These are phyloP conservation scores for Dentipellis fragilis DNA, from an alignment of 768 basidiomycete species.

Conservation along the genomic window DNA sequence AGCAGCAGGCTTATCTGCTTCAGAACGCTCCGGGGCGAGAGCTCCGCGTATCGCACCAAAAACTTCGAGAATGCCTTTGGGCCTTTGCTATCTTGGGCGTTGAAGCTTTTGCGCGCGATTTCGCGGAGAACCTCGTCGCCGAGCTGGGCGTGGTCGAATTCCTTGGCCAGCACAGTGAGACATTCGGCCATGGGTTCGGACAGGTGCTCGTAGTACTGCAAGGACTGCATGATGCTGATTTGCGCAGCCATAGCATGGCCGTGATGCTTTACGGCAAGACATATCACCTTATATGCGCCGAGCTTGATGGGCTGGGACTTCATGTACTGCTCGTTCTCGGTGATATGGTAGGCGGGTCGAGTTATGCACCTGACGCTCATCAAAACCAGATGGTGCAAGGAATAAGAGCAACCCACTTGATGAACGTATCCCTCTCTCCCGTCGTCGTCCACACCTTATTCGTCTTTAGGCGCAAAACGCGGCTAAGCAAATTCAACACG, in stretches of 20 bases:
- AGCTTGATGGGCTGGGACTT: conserved; percentile 61
- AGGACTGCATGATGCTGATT: conserved; percentile 80
- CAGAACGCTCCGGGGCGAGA: conserved; percentile 67
- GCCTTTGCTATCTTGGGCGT: conserved; percentile 75
- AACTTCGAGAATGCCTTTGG: conserved; percentile 81
- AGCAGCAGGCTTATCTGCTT: conserved; percentile 86
- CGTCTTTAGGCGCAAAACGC: conserved; percentile 55
- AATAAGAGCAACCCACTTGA: conserved; percentile 45
- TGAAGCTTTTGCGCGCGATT: conserved; percentile 70
- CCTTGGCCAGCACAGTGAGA: conserved; percentile 64
- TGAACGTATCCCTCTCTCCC: conserved; percentile 76
- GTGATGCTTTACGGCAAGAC: conserved; percentile 86
- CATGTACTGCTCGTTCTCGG: conserved; percentile 83
- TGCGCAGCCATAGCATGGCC: conserved; percentile 77
- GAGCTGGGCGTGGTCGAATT: conserved; percentile 83
- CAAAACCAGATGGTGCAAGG: conserved; percentile 3
- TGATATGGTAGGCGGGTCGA: conserved; percentile 77
- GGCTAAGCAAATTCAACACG: conserved; percentile 61
- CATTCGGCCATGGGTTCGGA: conserved; percentile 92
- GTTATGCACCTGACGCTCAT: conserved; percentile 62
- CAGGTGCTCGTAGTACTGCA: conserved; percentile 92
- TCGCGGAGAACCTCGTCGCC: conserved; percentile 89
- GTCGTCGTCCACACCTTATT: conserved; percentile 87
- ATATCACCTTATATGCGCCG: conserved; percentile 82
- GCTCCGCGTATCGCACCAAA: conserved; percentile 70